phyloP scores from a whole-genome alignment of 768 basidiomycete genomes.

The Vararia minispora region DNA sequence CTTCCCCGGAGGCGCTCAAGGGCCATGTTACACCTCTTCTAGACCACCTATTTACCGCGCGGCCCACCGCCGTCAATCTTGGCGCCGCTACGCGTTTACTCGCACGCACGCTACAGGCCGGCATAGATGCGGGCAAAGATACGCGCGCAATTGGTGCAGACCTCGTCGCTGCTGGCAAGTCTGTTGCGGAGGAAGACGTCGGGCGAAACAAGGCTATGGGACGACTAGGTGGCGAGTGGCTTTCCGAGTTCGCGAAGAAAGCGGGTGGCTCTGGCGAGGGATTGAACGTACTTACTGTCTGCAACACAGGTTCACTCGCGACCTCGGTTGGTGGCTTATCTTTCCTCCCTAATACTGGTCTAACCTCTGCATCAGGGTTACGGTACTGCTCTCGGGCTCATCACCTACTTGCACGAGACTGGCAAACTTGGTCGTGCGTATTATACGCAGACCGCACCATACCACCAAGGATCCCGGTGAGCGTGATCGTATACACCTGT shows the following conservation, averaged over 20 bases:
- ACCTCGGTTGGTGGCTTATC: slow-evolving; percentile 55
- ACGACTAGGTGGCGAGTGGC: slow-evolving; percentile 78
- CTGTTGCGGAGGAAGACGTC: slow-evolving; percentile 81
- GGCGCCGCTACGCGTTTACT: slow-evolving; percentile 76
- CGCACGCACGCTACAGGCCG: slow-evolving; percentile 31
- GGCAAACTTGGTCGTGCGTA: slow-evolving; percentile 72
- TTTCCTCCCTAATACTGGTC: neutral
- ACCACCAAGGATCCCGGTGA: slow-evolving; percentile 84
- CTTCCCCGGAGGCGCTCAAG: slow-evolving; percentile 39
- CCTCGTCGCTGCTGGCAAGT: slow-evolving; percentile 58
- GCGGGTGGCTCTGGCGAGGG: slow-evolving; percentile 29
- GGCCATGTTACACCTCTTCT: slow-evolving; percentile 47
- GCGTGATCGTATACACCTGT: slow-evolving; percentile 4
- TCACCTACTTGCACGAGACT: slow-evolving; percentile 79
- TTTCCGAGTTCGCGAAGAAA: slow-evolving; percentile 39
- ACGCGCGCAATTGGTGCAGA: slow-evolving; percentile 35
- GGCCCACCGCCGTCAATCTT: slow-evolving; percentile 97
- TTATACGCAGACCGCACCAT: slow-evolving; percentile 91
- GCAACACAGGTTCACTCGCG: slow-evolving; percentile 94
- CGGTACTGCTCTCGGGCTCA: slow-evolving; percentile 89
- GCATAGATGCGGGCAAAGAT: slow-evolving; percentile 27
- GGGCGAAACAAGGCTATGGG: slow-evolving; percentile 82
- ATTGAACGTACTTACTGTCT: slow-evolving; percentile 84
- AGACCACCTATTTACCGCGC: slow-evolving; percentile 68
- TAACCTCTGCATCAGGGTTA: slow-evolving; percentile 54